These are phyloP conservation scores for Linderina pennispora DNA, from an alignment of 192 early-diverging fungal genomes.

Conservation along the genomic window DNA sequence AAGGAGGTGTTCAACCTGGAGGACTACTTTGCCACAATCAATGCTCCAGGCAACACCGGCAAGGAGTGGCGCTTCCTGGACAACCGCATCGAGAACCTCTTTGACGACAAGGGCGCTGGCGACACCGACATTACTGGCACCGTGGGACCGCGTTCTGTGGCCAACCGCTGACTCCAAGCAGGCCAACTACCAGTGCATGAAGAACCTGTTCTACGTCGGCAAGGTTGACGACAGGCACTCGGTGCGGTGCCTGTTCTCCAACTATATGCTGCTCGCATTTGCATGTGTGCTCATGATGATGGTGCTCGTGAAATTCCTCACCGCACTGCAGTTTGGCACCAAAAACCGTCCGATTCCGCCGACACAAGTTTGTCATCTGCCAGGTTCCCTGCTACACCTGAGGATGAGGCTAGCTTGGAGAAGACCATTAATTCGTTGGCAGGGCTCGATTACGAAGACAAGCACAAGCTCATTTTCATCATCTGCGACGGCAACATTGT, in stretches of 20 bases:
- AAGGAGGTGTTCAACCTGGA: constrained; percentile 61
- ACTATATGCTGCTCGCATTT: constrained; percentile 79
- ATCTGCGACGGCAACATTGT: constrained; percentile 83
- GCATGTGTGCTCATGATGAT: constrained; percentile 74
- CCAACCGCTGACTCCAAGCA: constrained; percentile 7
- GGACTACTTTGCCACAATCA: constrained; percentile 47
- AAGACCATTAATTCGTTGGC: constrained; percentile 83
- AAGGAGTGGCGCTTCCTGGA: constrained; percentile 23
- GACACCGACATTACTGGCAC: constrained; percentile 34
- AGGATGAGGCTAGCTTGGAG: constrained; percentile 76
- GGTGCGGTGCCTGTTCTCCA: constrained; percentile 72
- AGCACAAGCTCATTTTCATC: constrained; percentile 81
- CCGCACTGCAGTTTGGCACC: constrained; percentile 72
- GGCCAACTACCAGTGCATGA: constrained; percentile 68
- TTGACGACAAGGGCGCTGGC: constrained; percentile 49
- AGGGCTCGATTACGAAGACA: constrained; percentile 74
- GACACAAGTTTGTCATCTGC: constrained; percentile 92
- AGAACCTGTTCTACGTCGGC: constrained; percentile 85
- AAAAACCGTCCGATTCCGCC: constrained; percentile 67
- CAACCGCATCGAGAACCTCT: constrained; percentile 48
- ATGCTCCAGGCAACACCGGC: constrained; percentile 27
- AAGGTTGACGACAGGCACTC: constrained; percentile 70
- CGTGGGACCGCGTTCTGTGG: constrained; percentile 39
- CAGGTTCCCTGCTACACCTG: constrained; percentile 96
- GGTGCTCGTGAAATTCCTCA: constrained; percentile 75